Conservation (phyloP, 1,139 yeast genomes). For the Sugiyamaella pinicola region DNA sequence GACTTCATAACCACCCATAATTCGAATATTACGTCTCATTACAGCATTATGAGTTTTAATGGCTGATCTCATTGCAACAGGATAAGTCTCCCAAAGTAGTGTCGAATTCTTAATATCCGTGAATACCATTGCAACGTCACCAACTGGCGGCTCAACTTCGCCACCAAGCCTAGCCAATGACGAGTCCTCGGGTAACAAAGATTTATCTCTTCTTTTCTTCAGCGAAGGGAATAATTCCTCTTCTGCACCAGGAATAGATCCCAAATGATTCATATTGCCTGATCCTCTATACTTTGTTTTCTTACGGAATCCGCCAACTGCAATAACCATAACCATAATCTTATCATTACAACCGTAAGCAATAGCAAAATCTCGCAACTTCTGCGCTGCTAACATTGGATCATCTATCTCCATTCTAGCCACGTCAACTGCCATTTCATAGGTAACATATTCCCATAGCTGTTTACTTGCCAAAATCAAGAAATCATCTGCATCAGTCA, state of each 20-base stretch:
- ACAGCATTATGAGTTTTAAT: slow-evolving; percentile 90
- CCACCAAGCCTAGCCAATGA: slow-evolving; percentile 81
- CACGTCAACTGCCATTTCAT: slow-evolving; percentile 87
- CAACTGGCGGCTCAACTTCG: slow-evolving; percentile 94
- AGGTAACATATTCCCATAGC: slow-evolving; percentile 81
- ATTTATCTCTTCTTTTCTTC: slow-evolving; percentile 58
- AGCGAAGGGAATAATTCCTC: slow-evolving; percentile 48
- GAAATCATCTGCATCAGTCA: slow-evolving; percentile 77
- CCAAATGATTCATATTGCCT: slow-evolving; percentile 25
- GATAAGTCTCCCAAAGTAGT: slow-evolving; percentile 87
- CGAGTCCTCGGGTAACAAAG: slow-evolving; percentile 68
- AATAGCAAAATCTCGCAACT: slow-evolving; percentile 88
- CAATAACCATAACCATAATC: slow-evolving; percentile 80
- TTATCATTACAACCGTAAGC: slow-evolving; percentile 87
- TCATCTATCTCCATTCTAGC: slow-evolving; percentile 79
- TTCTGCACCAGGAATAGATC: slow-evolving; percentile 46
- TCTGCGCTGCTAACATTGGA: slow-evolving; percentile 92
- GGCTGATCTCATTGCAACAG: slow-evolving; percentile 95
- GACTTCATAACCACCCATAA: slow-evolving; percentile 96
- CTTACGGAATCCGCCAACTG: slow-evolving; percentile 51
- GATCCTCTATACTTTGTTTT: slow-evolving; percentile 20
- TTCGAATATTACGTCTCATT: slow-evolving; percentile 90
- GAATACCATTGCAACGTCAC: slow-evolving; percentile 91
- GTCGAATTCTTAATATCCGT: slow-evolving; percentile 97
- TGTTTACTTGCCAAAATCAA: slow-evolving; percentile 83